These are phyloP conservation scores for Ceraceosorus bombacis DNA, from an alignment of 1,284 basidiomycete genomes.

Conservation along the genomic window DNA sequence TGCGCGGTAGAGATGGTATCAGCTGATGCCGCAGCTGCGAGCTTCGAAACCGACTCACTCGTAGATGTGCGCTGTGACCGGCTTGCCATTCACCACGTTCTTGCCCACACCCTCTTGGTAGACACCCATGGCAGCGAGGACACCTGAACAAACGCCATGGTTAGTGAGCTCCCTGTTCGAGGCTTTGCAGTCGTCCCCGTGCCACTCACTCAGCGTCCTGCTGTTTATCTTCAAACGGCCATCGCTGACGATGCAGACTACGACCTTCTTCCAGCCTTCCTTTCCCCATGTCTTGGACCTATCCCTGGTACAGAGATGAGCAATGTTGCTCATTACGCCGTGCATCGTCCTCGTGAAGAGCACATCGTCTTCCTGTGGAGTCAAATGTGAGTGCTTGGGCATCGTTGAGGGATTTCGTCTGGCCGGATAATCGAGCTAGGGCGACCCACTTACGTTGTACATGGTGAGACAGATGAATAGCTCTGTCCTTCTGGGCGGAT, in stretches of 20 bases:
- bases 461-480: conserved; percentile 46
- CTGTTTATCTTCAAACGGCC: conserved; percentile 15
- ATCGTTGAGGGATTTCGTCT: neutral
- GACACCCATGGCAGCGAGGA: conserved; percentile 64
- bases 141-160: neutral
- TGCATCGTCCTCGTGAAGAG: conserved; percentile 44
- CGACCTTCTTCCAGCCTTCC: conserved; percentile 84
- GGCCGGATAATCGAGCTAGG: neutral
- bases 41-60: conserved; percentile 51
- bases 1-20: neutral
- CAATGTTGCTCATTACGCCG: conserved; percentile 47
- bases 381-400: neutral
- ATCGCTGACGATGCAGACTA: conserved; percentile 15
- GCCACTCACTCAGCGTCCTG: conserved; percentile 2
- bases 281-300: conserved; percentile 88
- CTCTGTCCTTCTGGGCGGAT: conserved; percentile 41
- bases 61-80: conserved; percentile 85
- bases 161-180: neutral
- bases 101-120: conserved; percentile 92
- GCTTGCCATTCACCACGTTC: conserved; percentile 73
- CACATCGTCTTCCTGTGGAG: conserved; percentile 15
- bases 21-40: neutral
- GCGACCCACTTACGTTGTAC: conserved; percentile 34
- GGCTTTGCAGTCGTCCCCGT: neutral
- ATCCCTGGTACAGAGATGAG: conserved; percentile 68